A percentile compares a stretch with the other conserved stretches of the same genome.
These are phyloP conservation scores for Pholiota adiposa DNA, from an alignment of 1,284 basidiomycete genomes.

Conservation along the genomic window DNA sequence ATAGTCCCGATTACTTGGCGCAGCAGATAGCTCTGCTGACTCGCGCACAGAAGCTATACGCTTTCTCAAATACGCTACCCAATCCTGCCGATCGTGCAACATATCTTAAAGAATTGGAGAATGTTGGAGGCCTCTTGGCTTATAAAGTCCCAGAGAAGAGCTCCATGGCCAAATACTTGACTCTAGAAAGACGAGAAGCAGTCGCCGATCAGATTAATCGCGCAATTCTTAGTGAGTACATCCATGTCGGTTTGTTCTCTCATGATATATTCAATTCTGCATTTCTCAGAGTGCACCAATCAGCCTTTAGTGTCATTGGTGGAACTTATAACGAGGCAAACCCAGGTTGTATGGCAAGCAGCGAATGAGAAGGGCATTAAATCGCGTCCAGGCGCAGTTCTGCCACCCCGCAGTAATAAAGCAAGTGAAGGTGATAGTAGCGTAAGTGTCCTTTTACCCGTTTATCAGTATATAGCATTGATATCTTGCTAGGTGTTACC, in stretches of 20 bases:
- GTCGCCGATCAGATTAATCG: constrained; percentile 87
- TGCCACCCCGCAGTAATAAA: constrained; percentile 41
- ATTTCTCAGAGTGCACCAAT: constrained; percentile 51
- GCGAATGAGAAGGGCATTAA: constrained; percentile 54
- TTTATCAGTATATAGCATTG: neutral
- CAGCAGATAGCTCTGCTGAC: constrained; percentile 52
- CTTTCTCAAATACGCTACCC: constrained; percentile 54
- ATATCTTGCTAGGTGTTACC: constrained; percentile 37
- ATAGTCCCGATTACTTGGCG: constrained; percentile 20
- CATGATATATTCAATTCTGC: constrained; percentile 1
- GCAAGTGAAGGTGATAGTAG: constrained; percentile 5
- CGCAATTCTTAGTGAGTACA: constrained; percentile 75
- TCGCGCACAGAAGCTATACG: constrained; percentile 65
- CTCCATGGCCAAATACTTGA: constrained; percentile 70
- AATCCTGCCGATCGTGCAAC: constrained; percentile 55
- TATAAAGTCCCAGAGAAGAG: constrained; percentile 77
- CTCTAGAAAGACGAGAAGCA: constrained; percentile 71
- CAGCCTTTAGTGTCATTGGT: constrained; percentile 59
- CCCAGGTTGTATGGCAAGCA: constrained; percentile 56
- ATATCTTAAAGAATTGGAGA: constrained; percentile 71
- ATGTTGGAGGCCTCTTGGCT: constrained; percentile 77
- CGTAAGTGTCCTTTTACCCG: neutral
- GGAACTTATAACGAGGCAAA: constrained; percentile 66
- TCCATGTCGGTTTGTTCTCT: neutral
- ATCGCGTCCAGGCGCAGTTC: constrained; percentile 43